These are phyloP conservation scores for Xerocomellus amylosporus DNA, from an alignment of 768 basidiomycete genomes.

Conservation along the genomic window DNA sequence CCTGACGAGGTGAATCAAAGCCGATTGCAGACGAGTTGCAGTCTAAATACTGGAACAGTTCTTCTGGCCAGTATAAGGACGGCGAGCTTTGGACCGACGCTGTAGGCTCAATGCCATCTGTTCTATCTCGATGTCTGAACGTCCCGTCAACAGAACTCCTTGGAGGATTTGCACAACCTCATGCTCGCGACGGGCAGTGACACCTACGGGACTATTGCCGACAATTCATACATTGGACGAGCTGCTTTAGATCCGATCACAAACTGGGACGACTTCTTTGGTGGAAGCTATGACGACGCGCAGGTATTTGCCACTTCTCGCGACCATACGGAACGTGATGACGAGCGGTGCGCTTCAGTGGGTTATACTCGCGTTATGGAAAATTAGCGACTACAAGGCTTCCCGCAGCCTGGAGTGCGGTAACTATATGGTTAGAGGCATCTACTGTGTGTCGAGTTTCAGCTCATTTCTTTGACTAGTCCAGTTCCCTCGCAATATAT, in stretches of 20 bases:
- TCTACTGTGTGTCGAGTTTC: constrained; percentile 24
- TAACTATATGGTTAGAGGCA: constrained; percentile 19
- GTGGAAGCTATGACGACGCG: constrained; percentile 53
- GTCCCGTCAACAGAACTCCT: constrained; percentile 41
- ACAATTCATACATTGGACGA: constrained; percentile 45
- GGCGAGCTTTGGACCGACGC: constrained; percentile 58
- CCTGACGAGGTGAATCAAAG: constrained; percentile 11
- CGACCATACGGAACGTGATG: neutral
- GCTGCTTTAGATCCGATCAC: constrained; percentile 39
- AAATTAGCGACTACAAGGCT: constrained; percentile 52
- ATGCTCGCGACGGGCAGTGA: constrained; percentile 50
- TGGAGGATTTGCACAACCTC: constrained; percentile 57
- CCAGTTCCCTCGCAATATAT: constrained; percentile 47
- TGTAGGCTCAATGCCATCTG: constrained; percentile 28
- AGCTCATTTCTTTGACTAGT: constrained; percentile 34
- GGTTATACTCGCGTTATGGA: constrained; percentile 57
- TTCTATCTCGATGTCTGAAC: neutral
- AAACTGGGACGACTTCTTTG: constrained; percentile 44
- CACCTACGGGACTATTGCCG: constrained; percentile 39
- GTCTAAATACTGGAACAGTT: constrained; percentile 39
- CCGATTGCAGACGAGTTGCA: constrained; percentile 27
- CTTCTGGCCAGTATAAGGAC: constrained; percentile 43
- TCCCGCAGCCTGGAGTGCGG: constrained; percentile 32
- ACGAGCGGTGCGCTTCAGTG: constrained; percentile 36
- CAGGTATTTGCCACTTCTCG: constrained; percentile 33